phyloP scores from a whole-genome alignment of 331 rosid genomes.

The Ulmus americana region DNA sequence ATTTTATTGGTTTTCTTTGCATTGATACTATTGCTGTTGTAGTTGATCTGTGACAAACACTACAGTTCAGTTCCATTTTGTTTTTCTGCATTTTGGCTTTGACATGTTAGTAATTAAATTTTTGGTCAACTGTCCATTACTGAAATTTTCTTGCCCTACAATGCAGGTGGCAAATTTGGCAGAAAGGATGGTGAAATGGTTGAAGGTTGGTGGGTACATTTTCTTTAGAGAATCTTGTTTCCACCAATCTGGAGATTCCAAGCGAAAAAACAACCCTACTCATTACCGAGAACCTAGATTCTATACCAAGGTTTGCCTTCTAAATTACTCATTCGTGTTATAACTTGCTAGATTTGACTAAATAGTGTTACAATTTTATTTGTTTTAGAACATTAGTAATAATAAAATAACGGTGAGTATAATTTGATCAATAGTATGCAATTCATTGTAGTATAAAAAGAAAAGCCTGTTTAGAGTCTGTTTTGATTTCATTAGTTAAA shows the following conservation, averaged over 20 bases:
- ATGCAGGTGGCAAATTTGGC: constrained; percentile 65
- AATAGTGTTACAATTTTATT: background rate
- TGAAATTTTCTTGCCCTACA: constrained; percentile 9
- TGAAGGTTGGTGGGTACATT: constrained; percentile 71
- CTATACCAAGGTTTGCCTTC: constrained; percentile 72
- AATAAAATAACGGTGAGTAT: background rate
- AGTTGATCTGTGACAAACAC: background rate
- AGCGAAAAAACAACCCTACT: constrained; percentile 86
- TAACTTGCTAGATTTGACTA: background rate
- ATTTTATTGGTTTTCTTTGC: background rate
- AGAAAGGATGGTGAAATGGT: constrained; percentile 74
- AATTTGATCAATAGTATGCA: background rate
- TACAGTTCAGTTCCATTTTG: background rate
- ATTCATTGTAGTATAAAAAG: background rate
- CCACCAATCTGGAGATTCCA: constrained; percentile 93
- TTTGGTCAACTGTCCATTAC: background rate
- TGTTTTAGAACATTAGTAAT: too few relatives aligned
- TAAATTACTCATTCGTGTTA: background rate
- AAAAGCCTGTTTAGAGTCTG: background rate
- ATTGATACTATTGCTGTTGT: background rate
- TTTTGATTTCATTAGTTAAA: background rate
- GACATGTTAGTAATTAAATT: background rate
- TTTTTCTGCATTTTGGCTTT: background rate
- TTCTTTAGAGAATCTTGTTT: constrained; percentile 93
- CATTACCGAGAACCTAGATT: constrained; percentile 90